Evolutionary conservation across 768 basidiomycete species (phyloP).

Genomic region (Coprinopsis sp.): DNA sequence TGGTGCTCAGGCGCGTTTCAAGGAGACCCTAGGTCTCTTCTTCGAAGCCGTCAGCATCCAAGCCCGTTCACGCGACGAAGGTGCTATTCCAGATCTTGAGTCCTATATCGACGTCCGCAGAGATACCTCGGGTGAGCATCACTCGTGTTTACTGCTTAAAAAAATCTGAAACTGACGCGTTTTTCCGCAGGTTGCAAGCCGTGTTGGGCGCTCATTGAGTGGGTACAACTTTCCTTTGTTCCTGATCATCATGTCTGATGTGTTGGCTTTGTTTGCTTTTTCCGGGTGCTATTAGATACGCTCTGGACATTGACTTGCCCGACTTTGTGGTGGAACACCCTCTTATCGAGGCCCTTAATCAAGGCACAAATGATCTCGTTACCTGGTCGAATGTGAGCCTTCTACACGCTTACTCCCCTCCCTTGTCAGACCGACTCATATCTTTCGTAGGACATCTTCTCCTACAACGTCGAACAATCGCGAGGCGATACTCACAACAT

Average conservation of each 20-base stretch:
- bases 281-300: conserved; percentile 39
- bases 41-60: conserved; percentile 66
- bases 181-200: conserved; percentile 51
- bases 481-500: conserved; percentile 68
- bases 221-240: conserved; percentile 13
- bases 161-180: background rate
- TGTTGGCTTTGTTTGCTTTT: conserved; percentile 3
- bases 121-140: conserved; percentile 57
- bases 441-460: conserved; percentile 58
- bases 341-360: conserved; percentile 52
- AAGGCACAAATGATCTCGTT: conserved; percentile 72
- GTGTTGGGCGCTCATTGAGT: conserved; percentile 75
- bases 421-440: background rate
- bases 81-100: conserved; percentile 61
- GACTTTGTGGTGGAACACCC: conserved; percentile 67
- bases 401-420: conserved; percentile 1
- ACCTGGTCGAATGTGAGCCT: conserved; percentile 76
- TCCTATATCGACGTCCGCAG: conserved; percentile 69
- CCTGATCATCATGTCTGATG: background rate
- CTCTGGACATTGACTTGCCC: conserved; percentile 63
- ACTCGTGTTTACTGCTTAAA: background rate
- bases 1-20: conserved; percentile 63
- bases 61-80: conserved; percentile 50
- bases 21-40: conserved; percentile 62
- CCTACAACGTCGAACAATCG: conserved; percentile 72